These are phyloP conservation scores for Hypoxylon sp. DNA, from an alignment of 2,329 filamentous ascomycete species.

Conservation along the genomic window DNA sequence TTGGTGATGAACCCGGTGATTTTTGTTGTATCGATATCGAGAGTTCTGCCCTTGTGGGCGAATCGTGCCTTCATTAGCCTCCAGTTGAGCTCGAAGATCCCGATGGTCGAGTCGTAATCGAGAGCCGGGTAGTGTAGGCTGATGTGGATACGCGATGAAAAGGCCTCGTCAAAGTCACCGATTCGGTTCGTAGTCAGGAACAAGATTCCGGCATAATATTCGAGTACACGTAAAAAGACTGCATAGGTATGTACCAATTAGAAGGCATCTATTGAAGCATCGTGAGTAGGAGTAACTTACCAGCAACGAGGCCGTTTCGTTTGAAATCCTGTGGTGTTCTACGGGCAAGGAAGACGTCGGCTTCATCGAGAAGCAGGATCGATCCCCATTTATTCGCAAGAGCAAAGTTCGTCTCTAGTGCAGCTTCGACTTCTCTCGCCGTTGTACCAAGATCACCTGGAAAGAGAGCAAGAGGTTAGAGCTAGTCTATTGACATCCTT, in stretches of 20 bases:
- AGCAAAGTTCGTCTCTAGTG: conserved; percentile 44
- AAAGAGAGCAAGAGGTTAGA: neutral
- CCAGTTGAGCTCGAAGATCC: conserved; percentile 41
- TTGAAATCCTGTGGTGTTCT: conserved; percentile 38
- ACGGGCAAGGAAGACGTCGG: conserved; percentile 41
- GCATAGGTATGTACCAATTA: neutral
- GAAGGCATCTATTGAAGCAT: neutral
- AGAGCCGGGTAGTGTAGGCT: conserved; percentile 54
- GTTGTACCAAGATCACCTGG: conserved; percentile 55
- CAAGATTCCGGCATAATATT: conserved; percentile 57
- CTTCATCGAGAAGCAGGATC: conserved; percentile 44
- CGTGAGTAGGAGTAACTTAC: conserved; percentile 14
- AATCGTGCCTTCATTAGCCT: conserved; percentile 32
- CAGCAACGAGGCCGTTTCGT: conserved; percentile 54
- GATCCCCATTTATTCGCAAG: conserved; percentile 42
- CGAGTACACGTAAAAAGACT: conserved; percentile 57
- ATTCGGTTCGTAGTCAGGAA: conserved; percentile 61
- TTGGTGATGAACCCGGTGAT: conserved; percentile 37
- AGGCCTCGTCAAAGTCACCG: conserved; percentile 59
- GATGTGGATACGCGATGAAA: conserved; percentile 56
- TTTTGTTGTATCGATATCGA: conserved; percentile 3
- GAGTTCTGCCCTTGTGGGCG: conserved; percentile 15
- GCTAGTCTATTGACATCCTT: neutral
- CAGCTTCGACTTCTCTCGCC: conserved; percentile 49
- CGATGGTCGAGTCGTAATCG: conserved; percentile 28